phyloP scores from a whole-genome alignment of 805 yeast species.

The Cyberlindnera saturnus region DNA sequence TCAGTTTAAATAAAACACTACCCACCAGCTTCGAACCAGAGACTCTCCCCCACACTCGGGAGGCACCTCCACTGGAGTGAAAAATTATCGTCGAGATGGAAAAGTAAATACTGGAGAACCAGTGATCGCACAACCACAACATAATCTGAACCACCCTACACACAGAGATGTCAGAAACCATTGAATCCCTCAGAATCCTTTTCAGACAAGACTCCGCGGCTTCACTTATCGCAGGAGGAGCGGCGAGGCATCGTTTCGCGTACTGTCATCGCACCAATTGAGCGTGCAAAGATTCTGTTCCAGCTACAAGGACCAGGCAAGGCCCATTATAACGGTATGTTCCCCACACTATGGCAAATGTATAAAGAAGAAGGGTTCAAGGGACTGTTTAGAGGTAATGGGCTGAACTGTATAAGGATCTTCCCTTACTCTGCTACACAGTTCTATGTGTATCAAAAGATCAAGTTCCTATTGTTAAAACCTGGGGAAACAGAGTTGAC shows the following conservation, averaged over 20 bases:
- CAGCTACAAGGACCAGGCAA: constrained; percentile 71
- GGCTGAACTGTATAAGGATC: constrained; percentile 81
- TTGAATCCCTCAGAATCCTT: neutral
- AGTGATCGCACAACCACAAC: too few species aligned
- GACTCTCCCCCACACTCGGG: too few species aligned
- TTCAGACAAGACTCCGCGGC: constrained; percentile 38
- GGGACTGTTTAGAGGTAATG: constrained; percentile 88
- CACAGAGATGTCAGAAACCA: too few species aligned
- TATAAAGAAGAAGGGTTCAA: constrained; percentile 88
- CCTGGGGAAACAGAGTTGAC: constrained; percentile 33
- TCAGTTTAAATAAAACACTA: too few species aligned
- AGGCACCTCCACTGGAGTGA: too few species aligned
- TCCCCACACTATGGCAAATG: constrained; percentile 68
- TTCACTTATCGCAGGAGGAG: constrained; percentile 66
- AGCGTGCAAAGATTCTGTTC: constrained; percentile 83
- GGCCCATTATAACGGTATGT: constrained; percentile 55
- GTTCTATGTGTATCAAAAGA: constrained; percentile 72
- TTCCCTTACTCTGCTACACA: constrained; percentile 95
- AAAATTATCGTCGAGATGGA: too few species aligned
- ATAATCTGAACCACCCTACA: too few species aligned
- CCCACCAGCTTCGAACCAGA: too few species aligned
- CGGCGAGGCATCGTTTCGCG: constrained; percentile 77
- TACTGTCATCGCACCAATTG: constrained; percentile 92
- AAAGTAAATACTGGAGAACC: too few species aligned
- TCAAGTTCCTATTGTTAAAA: constrained; percentile 36